phyloP scores from a whole-genome alignment of 1,139 yeast genomes.

The Magnusiomyces suaveolens region DNA sequence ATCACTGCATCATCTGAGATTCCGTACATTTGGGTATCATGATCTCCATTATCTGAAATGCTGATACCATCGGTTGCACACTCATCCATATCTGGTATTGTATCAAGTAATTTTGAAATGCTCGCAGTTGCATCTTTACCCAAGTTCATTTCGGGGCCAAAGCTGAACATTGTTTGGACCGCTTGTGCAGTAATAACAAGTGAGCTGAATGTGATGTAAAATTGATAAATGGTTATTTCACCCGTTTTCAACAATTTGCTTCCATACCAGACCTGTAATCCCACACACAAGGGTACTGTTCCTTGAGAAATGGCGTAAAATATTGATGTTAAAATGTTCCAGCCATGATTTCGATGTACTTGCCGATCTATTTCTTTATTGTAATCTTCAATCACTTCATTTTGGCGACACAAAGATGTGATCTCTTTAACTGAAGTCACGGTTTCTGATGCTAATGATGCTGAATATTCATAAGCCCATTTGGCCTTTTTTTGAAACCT shows the following conservation, averaged over 20 bases:
- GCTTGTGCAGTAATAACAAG: conserved; percentile 79
- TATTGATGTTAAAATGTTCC: conserved; percentile 26
- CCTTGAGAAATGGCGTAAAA: conserved; percentile 32
- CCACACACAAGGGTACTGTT: conserved; percentile 32
- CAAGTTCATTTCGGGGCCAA: conserved; percentile 60
- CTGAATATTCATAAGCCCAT: conserved; percentile 33
- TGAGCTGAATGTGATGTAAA: conserved; percentile 33
- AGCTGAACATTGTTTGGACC: conserved; percentile 79
- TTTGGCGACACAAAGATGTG: conserved; percentile 32
- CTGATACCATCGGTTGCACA: conserved; percentile 46
- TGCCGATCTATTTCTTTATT: conserved; percentile 26
- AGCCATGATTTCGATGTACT: conserved; percentile 24
- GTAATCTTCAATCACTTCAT: conserved; percentile 28
- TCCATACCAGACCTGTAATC: conserved; percentile 36
- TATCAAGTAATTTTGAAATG: conserved; percentile 63
- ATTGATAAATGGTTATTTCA: conserved; percentile 25
- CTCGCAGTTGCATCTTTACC: conserved; percentile 57
- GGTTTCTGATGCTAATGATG: conserved; percentile 32
- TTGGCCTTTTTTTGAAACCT: conserved; percentile 48
- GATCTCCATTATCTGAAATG: conserved; percentile 16
- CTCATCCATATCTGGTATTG: conserved; percentile 48
- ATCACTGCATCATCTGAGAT: conserved; percentile 26
- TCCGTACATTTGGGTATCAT: conserved; percentile 4
- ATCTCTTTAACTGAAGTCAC: conserved; percentile 33
- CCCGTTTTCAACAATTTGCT: conserved; percentile 26